Evolutionary conservation across 108 stramenopile species (phyloP).

Genomic region (Thalassiosira profunda): DNA sequence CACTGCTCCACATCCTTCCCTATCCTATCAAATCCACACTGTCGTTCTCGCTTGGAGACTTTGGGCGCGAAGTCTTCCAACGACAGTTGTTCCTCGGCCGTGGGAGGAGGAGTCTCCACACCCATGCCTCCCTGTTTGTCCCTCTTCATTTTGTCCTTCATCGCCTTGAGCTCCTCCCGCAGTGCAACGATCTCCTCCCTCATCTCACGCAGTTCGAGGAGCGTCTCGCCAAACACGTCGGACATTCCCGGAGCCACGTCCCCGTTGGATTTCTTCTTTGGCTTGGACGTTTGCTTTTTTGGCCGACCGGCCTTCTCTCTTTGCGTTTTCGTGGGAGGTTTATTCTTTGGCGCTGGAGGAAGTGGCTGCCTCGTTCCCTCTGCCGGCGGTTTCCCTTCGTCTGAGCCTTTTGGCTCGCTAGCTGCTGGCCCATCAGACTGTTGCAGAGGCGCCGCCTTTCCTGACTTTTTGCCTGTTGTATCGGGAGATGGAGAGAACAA

Average conservation of each 20-base stretch:
- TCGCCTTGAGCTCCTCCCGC: conserved; percentile 63
- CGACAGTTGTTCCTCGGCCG: background rate
- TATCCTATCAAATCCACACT: conserved; percentile 59
- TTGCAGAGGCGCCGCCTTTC: too few species aligned
- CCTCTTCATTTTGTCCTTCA: conserved; percentile 48
- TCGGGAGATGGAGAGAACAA: background rate
- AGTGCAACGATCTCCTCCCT: conserved; percentile 78
- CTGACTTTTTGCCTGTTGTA: background rate
- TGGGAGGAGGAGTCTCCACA: background rate
- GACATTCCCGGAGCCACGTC: conserved; percentile 3
- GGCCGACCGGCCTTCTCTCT: too few species aligned
- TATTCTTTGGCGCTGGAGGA: background rate
- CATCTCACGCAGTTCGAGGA: conserved; percentile 70
- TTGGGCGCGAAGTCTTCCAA: conserved; percentile 1
- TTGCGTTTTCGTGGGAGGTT: background rate
- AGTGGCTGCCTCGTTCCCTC: background rate
- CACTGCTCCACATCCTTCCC: conserved; percentile 75
- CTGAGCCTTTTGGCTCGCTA: background rate
- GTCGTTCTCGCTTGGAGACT: conserved; percentile 11
- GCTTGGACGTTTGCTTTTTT: too few species aligned
- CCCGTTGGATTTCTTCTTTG: background rate
- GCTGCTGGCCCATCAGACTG: background rate
- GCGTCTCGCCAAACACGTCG: conserved; percentile 59
- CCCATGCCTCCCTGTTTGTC: background rate
- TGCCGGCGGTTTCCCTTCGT: background rate